These are phyloP conservation scores for Ceriops zippeliana DNA, from an alignment of 345 rosid species.

Conservation along the genomic window DNA sequence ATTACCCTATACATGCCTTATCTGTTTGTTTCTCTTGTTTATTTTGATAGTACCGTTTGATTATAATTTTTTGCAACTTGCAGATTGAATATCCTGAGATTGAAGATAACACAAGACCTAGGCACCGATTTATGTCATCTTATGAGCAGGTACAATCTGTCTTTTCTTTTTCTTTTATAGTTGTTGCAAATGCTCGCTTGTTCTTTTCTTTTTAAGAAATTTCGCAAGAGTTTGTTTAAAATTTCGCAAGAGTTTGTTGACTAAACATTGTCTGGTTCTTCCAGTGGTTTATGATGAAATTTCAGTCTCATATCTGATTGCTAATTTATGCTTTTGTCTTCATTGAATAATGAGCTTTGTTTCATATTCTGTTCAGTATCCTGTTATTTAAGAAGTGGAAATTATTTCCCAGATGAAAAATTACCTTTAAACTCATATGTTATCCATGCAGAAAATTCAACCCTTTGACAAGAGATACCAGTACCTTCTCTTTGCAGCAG, in stretches of 20 bases:
- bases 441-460: constrained; percentile 60
- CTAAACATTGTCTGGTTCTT: neutral
- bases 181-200: no score
- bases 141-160: constrained; percentile 69
- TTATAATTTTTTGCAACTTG: neutral
- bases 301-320: no score
- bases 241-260: no score
- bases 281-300: neutral
- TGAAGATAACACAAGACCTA: constrained; percentile 80
- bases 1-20: neutral
- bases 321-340: neutral
- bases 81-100: constrained; percentile 99
- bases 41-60: neutral
- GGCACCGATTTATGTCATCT: constrained; percentile 95
- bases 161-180: neutral
- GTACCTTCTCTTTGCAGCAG: constrained; percentile 90
- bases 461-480: constrained; percentile 89
- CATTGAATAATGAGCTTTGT: neutral
- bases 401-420: neutral
- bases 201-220: neutral
- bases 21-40: neutral
- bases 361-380: neutral
- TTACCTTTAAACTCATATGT: no score
- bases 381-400: neutral
- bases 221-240: no score